Evolutionary conservation across 257 asterid species (phyloP).

Genomic region (Jacaranda copaia): DNA sequence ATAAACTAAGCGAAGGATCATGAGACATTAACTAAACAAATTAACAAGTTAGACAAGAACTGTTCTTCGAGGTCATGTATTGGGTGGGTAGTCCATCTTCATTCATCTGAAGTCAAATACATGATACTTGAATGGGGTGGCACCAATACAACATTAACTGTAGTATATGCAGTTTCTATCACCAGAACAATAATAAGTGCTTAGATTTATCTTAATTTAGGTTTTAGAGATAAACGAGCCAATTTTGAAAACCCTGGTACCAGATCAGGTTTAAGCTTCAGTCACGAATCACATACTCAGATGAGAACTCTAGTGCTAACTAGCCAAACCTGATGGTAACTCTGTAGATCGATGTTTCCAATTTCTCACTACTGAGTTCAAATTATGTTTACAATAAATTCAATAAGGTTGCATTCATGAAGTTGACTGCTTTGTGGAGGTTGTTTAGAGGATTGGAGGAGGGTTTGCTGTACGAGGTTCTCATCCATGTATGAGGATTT

Average conservation of each 20-base stretch:
- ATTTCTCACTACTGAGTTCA: no score
- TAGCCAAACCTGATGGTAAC: not conserved
- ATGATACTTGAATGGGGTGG: not conserved
- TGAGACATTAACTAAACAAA: not conserved
- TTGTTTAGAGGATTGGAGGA: not conserved
- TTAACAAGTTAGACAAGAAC: not conserved
- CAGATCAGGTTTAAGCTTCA: not conserved
- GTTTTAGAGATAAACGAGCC: not conserved
- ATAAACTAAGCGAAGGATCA: not conserved
- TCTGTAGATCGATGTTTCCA: not conserved
- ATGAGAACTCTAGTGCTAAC: not conserved
- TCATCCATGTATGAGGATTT: not conserved
- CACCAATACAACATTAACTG: not conserved
- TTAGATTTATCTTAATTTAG: not conserved
- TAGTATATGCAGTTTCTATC: not conserved
- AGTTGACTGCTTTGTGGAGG: not conserved
- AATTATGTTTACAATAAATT: no score
- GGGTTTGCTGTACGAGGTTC: not conserved
- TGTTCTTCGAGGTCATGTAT: not conserved
- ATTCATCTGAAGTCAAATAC: not conserved
- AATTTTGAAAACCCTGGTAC: not conserved
- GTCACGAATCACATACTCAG: not conserved
- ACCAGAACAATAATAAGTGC: not conserved
- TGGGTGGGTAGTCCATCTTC: not conserved
- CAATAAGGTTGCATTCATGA: not conserved